Percentiles rank a stretch among this genome's conserved stretches.
phyloP scores from a whole-genome alignment of 306 rosid species.

The Cicer yamashitae region DNA sequence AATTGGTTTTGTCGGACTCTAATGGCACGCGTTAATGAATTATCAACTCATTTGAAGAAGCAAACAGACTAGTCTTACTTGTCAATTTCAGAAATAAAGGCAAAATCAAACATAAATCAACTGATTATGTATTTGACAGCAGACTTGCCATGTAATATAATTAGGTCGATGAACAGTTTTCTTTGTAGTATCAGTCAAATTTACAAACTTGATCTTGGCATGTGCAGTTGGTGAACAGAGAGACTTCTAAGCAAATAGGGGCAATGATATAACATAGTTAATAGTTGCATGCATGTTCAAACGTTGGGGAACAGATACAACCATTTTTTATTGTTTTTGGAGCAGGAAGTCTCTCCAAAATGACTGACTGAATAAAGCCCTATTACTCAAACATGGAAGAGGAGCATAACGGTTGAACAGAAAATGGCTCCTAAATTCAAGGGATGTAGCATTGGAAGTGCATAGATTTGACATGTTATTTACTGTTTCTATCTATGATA shows the following conservation, averaged over 20 bases:
- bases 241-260: background rate
- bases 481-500: background rate
- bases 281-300: too few relatives aligned
- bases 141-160: background rate
- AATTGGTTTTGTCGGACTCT: background rate
- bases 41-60: background rate
- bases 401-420: background rate
- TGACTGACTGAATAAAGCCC: background rate
- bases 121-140: background rate
- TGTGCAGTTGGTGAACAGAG: background rate
- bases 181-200: background rate
- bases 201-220: background rate
- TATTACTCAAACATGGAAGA: background rate
- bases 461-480: background rate
- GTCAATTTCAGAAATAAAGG: background rate
- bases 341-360: background rate
- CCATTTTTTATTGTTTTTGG: background rate
- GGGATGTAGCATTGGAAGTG: slow-evolving; percentile 1
- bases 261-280: too few relatives aligned
- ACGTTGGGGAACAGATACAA: too few relatives aligned
- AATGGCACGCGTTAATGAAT: background rate
- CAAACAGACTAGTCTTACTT: background rate
- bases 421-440: background rate
- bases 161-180: background rate
- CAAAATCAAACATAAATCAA: background rate